Conservation (phyloP, 176 grass and related monocot genomes). For the Melocanna baccifera region DNA sequence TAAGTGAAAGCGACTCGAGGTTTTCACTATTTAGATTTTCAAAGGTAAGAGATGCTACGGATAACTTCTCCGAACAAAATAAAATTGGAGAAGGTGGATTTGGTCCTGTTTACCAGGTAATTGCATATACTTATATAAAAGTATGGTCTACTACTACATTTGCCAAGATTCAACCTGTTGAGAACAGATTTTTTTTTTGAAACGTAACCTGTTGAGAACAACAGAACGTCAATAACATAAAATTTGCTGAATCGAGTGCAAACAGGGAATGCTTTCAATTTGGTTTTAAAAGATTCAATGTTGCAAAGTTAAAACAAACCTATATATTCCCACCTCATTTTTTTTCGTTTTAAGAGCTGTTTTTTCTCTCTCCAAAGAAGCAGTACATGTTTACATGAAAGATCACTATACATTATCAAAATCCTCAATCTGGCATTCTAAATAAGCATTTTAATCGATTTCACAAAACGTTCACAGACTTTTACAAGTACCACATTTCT, state of each 20-base stretch:
- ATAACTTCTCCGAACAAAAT: slow-evolving; percentile 41
- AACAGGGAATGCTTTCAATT: neutral
- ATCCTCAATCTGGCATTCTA: neutral
- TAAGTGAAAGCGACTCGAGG: neutral
- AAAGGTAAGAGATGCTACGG: slow-evolving; percentile 13
- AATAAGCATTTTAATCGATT: neutral
- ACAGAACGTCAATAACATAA: no score
- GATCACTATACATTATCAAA: neutral
- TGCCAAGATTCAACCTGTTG: neutral
- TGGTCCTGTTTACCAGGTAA: slow-evolving; percentile 54
- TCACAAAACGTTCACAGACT: neutral
- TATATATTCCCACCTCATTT: neutral
- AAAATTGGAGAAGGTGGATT: slow-evolving; percentile 57
- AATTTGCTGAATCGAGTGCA: neutral
- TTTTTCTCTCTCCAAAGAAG: neutral
- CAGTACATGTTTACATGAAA: neutral
- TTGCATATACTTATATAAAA: neutral
- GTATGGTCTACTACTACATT: neutral
- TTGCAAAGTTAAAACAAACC: neutral
- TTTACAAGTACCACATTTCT: neutral
- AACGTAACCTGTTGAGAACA: no score
- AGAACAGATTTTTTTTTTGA: neutral
- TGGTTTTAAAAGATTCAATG: neutral
- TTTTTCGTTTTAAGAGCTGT: neutral
- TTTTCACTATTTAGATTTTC: neutral